Evolutionary conservation across 164 flowering plant species (phyloP).

Genomic region (Echeveria elegans): DNA sequence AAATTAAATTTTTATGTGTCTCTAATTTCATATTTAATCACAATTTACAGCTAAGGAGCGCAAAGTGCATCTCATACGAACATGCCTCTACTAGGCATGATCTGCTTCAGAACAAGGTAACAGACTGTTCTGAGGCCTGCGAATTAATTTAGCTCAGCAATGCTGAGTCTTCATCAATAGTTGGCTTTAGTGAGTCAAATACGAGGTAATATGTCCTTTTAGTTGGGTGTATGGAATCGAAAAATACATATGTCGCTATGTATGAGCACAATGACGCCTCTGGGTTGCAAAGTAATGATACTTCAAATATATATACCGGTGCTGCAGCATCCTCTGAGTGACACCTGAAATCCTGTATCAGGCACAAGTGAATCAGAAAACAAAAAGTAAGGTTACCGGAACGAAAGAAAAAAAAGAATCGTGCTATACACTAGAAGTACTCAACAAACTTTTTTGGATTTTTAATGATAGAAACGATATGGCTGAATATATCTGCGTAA

Average conservation of each 20-base stretch:
- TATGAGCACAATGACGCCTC: background rate
- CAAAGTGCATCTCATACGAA: too few relatives aligned
- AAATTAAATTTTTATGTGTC: too few relatives aligned
- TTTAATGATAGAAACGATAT: background rate
- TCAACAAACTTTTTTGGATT: background rate
- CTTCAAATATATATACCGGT: background rate
- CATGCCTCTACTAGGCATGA: too few relatives aligned
- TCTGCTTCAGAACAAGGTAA: too few relatives aligned
- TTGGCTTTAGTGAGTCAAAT: background rate
- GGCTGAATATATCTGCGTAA: conserved; percentile 4
- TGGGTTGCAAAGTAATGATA: background rate
- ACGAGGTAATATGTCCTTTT: background rate
- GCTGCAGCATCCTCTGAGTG: background rate
- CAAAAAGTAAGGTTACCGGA: background rate
- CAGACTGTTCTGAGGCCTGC: too few relatives aligned
- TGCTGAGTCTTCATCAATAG: background rate
- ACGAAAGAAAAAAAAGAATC: too few relatives aligned
- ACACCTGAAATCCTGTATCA: conserved; percentile 2
- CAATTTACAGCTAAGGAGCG: too few relatives aligned
- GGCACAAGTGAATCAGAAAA: background rate
- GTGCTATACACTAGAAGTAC: too few relatives aligned
- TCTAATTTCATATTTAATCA: too few relatives aligned
- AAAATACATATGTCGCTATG: conserved; percentile 1
- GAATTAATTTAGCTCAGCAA: background rate
- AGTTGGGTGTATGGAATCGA: conserved; percentile 1